Conservation (phyloP, 176 grass and related monocot species). For the Panicum miliaceum region DNA sequence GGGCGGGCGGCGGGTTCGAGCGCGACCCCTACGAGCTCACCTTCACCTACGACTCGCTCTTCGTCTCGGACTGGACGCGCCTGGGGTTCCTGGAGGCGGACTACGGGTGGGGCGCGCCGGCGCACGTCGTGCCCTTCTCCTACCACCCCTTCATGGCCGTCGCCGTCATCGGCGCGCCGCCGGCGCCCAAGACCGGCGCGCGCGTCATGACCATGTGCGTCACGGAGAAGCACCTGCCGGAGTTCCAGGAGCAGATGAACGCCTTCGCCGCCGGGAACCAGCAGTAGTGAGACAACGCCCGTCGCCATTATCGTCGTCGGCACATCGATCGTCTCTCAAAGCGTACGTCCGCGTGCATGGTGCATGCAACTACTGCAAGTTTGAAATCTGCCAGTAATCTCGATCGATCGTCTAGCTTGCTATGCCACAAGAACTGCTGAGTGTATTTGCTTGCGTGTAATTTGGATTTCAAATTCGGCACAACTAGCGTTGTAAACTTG, state of each 20-base stretch:
- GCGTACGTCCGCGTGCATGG: too few relatives aligned
- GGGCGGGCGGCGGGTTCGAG: constrained; percentile 61
- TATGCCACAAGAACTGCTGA: not conserved
- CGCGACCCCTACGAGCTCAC: constrained; percentile 73
- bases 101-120: constrained; percentile 77
- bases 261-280: constrained; percentile 33
- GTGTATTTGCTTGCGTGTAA: not conserved
- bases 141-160: constrained; percentile 86
- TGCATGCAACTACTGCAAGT: not conserved
- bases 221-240: constrained; percentile 64
- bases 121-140: constrained; percentile 68
- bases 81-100: constrained; percentile 78
- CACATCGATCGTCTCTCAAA: not conserved
- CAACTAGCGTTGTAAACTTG: constrained; percentile 3
- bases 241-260: constrained; percentile 78
- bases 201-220: constrained; percentile 93
- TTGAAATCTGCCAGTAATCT: not conserved
- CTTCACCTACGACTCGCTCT: constrained; percentile 71
- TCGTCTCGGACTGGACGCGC: constrained; percentile 87
- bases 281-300: not conserved
- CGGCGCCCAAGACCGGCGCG: constrained; percentile 54
- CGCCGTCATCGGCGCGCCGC: constrained; percentile 74
- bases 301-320: not conserved
- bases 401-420: not conserved
- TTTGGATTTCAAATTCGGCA: not conserved